Evolutionary conservation across 148 eudicot species (phyloP).

Genomic region (Rhododendron mucronatum): DNA sequence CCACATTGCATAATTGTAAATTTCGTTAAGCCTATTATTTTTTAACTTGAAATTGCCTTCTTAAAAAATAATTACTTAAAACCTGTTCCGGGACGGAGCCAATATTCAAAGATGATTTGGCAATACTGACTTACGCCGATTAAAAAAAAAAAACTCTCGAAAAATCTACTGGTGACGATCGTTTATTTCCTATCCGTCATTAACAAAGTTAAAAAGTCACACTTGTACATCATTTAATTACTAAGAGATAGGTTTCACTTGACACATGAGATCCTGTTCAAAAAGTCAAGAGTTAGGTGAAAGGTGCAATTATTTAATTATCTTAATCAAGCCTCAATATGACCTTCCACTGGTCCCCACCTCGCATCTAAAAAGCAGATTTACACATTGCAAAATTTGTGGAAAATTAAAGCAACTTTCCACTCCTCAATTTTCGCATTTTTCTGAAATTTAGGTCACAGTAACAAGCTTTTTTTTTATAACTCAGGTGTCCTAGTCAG

Average conservation of each 20-base stretch:
- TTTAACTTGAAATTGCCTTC: too few species aligned
- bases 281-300: constrained; percentile 7
- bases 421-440: neutral
- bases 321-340: neutral
- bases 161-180: neutral
- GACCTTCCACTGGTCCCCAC: neutral
- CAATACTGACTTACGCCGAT: neutral
- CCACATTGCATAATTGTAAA: too few species aligned
- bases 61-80: too few species aligned
- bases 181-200: neutral
- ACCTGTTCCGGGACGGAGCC: too few species aligned
- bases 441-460: neutral
- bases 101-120: neutral
- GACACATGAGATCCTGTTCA: neutral
- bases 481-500: too few species aligned
- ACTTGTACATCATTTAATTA: neutral
- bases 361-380: neutral
- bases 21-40: too few species aligned
- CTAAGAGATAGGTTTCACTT: neutral
- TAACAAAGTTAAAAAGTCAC: neutral
- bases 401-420: neutral
- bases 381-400: neutral
- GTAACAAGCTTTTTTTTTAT: neutral
- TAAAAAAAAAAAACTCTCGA: neutral
- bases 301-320: neutral